These are phyloP conservation scores for Solanum tacnaense DNA, from an alignment of 257 asterid species.

Conservation along the genomic window DNA sequence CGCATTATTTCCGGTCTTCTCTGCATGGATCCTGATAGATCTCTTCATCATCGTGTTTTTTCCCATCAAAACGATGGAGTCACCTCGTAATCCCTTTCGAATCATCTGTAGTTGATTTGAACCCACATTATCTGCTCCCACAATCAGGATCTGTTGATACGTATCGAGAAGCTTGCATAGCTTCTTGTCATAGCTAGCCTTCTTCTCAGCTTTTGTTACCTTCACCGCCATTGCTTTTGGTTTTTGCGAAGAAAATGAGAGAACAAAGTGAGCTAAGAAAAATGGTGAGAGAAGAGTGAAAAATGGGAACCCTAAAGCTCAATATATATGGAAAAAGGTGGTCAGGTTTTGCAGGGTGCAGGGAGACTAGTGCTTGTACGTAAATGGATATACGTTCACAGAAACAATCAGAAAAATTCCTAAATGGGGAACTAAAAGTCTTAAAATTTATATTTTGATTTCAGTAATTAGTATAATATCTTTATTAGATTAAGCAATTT, in stretches of 20 bases:
- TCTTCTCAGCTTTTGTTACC: constrained; percentile 9
- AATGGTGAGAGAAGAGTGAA: background rate
- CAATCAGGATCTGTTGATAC: constrained; percentile 17
- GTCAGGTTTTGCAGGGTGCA: background rate
- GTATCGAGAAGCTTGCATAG: constrained; percentile 19
- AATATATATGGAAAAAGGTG: background rate
- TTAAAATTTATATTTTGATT: background rate
- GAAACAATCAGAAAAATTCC: background rate
- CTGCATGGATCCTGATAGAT: constrained; percentile 18
- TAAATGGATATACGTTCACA: background rate
- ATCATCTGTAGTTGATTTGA: constrained; percentile 20
- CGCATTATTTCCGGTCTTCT: constrained; percentile 12
- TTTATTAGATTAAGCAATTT: background rate
- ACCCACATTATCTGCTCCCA: constrained; percentile 18
- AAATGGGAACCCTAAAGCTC: background rate
- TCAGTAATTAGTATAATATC: background rate
- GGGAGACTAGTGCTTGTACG: background rate
- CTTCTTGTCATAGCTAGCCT: constrained; percentile 11
- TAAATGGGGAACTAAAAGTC: background rate
- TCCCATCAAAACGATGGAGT: constrained; percentile 23
- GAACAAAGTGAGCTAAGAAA: background rate
- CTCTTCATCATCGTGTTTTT: constrained; percentile 32
- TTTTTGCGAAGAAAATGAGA: background rate
- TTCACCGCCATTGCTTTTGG: constrained; percentile 14
- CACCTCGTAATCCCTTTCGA: constrained; percentile 21